phyloP scores from a whole-genome alignment of 768 basidiomycete species.

The Tylopilus plumbeoviolaceoides region DNA sequence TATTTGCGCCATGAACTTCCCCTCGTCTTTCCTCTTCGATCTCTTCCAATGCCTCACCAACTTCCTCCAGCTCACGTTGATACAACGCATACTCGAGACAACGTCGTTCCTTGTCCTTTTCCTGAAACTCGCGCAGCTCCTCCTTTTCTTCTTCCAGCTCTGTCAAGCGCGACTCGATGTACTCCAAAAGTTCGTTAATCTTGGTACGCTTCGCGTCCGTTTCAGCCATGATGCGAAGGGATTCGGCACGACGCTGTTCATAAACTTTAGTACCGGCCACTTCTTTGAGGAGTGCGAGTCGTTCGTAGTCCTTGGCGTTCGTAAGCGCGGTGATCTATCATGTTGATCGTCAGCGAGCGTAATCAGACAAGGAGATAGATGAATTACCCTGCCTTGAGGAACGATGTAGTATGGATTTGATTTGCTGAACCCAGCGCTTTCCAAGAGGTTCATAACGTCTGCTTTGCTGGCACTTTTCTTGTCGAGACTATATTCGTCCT shows the following conservation, averaged over 20 bases:
- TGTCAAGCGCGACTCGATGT: conserved; percentile 82
- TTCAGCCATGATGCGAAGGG: conserved; percentile 94
- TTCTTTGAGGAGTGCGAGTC: conserved; percentile 92
- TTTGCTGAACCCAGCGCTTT: conserved; percentile 95
- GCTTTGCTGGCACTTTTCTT: conserved; percentile 94
- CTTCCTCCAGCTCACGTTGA: conserved; percentile 87
- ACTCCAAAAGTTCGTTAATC: conserved; percentile 84
- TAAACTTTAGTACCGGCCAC: conserved; percentile 98
- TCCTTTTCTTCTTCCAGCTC: conserved; percentile 99
- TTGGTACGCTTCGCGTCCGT: conserved; percentile 91
- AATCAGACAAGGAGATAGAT: neutral
- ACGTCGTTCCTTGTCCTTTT: conserved; percentile 90
- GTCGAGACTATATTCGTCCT: conserved; percentile 97
- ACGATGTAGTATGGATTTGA: conserved; percentile 99
- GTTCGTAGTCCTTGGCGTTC: conserved; percentile 94
- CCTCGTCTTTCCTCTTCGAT: conserved; percentile 78
- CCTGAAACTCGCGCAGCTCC: conserved; percentile 94
- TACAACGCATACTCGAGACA: conserved; percentile 95
- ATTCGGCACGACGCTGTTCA: conserved; percentile 89
- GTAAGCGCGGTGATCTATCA: conserved; percentile 89
- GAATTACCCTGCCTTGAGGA: conserved; percentile 88
- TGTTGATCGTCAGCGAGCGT: conserved; percentile 6
- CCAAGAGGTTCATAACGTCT: conserved; percentile 95
- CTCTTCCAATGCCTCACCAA: conserved; percentile 77
- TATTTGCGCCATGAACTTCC: conserved; percentile 82